These are phyloP conservation scores for Posidonia australis DNA, from an alignment of 106 monocot genomes.

Conservation along the genomic window DNA sequence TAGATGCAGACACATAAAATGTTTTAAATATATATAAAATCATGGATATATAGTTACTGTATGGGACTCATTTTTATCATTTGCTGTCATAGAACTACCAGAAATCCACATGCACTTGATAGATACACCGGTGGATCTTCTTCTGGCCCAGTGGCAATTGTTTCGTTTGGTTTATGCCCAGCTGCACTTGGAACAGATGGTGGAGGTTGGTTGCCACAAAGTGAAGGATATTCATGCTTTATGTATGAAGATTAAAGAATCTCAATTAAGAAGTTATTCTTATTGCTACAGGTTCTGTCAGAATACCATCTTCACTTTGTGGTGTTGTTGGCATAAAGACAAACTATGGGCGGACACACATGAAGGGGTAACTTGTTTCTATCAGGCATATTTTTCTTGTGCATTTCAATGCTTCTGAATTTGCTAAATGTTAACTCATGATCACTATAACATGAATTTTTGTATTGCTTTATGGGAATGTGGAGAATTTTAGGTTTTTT, in stretches of 20 bases:
- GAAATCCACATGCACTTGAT: slow-evolving; percentile 86
- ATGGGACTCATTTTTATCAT: not conserved
- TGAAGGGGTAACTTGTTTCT: slow-evolving; percentile 56
- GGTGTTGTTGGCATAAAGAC: slow-evolving; percentile 92
- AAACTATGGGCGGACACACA: slow-evolving; percentile 69
- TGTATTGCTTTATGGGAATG: no score
- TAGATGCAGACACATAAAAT: not conserved
- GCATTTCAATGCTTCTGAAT: no score
- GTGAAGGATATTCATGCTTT: not conserved
- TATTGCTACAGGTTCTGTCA: slow-evolving; percentile 55
- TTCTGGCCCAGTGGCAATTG: slow-evolving; percentile 89
- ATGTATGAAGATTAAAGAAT: not conserved
- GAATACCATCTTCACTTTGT: slow-evolving; percentile 99
- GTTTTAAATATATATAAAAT: not conserved
- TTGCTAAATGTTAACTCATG: no score
- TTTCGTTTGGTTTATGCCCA: slow-evolving; percentile 88
- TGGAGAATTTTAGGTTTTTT: no score
- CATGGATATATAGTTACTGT: not conserved
- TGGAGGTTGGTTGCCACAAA: slow-evolving; percentile 49
- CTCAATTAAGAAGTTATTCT: not conserved
- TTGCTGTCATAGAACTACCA: slow-evolving; percentile 40
- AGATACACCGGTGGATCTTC: slow-evolving; percentile 98
- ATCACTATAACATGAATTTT: no score
- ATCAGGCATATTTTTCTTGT: no score
- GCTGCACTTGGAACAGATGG: slow-evolving; percentile 95